Base-by-base conservation (phyloP, 371 early-diverging fungal genomes). In the Mucor lusitanicus region DNA sequence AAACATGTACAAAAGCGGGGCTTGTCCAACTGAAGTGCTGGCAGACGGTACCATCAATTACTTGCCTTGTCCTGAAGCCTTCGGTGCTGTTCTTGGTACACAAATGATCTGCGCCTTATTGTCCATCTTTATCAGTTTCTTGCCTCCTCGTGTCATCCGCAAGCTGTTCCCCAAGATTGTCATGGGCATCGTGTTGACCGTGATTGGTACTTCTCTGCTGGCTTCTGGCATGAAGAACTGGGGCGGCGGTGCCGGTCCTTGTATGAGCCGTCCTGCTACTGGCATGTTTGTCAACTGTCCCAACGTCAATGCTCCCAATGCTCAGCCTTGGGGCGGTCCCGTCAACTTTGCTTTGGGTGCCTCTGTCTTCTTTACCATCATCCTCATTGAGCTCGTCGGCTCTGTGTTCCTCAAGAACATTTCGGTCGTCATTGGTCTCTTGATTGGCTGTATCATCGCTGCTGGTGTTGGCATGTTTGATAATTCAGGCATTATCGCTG, bases 381-480 rank as follows among this genome's bases (percentile, higher is more conserved):
- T 84, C 55, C 32, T 87, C 42, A 74, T 87, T 64, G 87, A 87
- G 67, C 40, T 86, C 9, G 71, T 87, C 40, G 87, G 87, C 0
- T 87, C 88, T 3, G 83, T 87, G 9, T 85, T 85, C 55, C 71
- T 87, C 67, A 83, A 83, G 48, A 87, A 87, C 54, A 76, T 84
- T 27, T 79, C 80, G 17, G 88, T 88, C 2, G 83, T 88, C 3
- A 57, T 88, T 50, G 88, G 87, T 27, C 73, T 88, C 17, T 37
- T 81, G 44, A 71, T 87, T 15, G 89, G 89, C 0, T 82, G 81
- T 64, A 73, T 88, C 50, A 82, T 88, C 63, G 82, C 86, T 33
- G 83, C 74, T 25, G 79, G 78, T 0, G 59, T 79, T n/a, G 88
- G 89, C 17, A 87, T 89, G 79, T 79, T 85, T 44, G 76, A 77